phyloP scores from a whole-genome alignment of 2,329 filamentous ascomycete genomes.

The Neoascochyta sp. region DNA sequence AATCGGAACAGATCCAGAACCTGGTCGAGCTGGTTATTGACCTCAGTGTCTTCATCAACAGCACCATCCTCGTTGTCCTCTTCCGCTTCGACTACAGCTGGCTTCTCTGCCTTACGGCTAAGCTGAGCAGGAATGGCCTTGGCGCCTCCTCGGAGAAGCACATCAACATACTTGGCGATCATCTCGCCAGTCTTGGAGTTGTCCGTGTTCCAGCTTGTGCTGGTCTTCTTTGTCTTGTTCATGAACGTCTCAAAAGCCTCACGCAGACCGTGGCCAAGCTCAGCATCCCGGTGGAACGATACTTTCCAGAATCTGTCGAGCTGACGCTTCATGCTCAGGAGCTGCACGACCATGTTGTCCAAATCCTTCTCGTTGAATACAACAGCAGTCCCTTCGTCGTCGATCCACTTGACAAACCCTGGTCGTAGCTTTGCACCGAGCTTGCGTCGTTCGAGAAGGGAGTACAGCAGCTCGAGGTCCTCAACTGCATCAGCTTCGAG shows the following conservation, averaged over 20 bases:
- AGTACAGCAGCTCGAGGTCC: conserved; percentile 73
- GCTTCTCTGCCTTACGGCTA: conserved; percentile 55
- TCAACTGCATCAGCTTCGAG: conserved; percentile 66
- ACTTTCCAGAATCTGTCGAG: conserved; percentile 73
- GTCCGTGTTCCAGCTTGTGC: conserved; percentile 70
- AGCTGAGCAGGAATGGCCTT: conserved; percentile 74
- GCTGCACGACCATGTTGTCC: conserved; percentile 78
- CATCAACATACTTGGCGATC: conserved; percentile 96
- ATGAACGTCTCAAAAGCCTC: conserved; percentile 88
- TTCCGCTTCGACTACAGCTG: conserved; percentile 57
- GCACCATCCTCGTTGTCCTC: conserved; percentile 59
- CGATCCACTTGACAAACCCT: conserved; percentile 78
- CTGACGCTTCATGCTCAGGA: conserved; percentile 75
- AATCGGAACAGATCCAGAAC: conserved; percentile 94
- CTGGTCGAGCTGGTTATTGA: conserved; percentile 88
- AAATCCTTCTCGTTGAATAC: conserved; percentile 75
- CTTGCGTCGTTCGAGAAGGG: conserved; percentile 67
- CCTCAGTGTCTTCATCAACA: conserved; percentile 84
- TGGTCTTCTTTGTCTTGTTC: conserved; percentile 75
- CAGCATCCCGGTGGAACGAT: conserved; percentile 73
- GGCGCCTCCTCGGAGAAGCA: conserved; percentile 78
- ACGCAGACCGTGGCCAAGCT: conserved; percentile 71
- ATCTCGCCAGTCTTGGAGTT: conserved; percentile 96
- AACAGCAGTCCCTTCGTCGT: conserved; percentile 68
- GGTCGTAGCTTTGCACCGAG: conserved; percentile 66